Percentiles rank a stretch among this genome's conserved stretches.
phyloP scores from a whole-genome alignment of 208 protist species.

The Trypanosoma conorhini region DNA sequence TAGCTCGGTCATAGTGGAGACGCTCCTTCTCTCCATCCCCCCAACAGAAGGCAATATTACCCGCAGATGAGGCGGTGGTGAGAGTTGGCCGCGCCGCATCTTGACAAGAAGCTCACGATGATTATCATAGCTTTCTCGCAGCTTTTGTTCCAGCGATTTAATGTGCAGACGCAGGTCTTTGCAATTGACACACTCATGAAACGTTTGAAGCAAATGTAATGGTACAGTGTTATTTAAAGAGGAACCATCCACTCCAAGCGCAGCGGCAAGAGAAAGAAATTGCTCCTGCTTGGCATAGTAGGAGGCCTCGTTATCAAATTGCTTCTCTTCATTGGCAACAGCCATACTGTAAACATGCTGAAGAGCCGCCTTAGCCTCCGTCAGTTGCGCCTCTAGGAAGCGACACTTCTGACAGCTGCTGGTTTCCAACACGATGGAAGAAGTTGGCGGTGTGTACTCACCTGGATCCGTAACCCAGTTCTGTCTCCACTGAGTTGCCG shows the following conservation, averaged over 20 bases:
- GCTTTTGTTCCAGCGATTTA: neutral
- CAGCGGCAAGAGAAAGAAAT: neutral
- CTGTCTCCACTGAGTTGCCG: neutral
- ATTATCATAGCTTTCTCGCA: conserved; percentile 13
- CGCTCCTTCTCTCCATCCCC: neutral
- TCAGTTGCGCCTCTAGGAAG: neutral
- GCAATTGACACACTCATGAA: neutral
- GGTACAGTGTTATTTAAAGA: neutral
- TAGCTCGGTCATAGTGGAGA: conserved; percentile 3
- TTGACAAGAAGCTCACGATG: neutral
- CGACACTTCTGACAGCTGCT: neutral
- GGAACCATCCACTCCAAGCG: neutral
- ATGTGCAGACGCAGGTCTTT: neutral
- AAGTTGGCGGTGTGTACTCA: neutral
- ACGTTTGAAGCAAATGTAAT: neutral
- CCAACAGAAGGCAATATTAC: neutral
- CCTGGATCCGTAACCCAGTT: neutral
- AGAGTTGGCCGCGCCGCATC: neutral
- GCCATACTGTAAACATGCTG: neutral
- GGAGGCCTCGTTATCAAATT: conserved; percentile 3
- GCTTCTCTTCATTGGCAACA: neutral
- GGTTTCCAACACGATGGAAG: neutral
- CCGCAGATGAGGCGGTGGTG: neutral
- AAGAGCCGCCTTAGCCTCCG: neutral
- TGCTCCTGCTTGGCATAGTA: neutral